Conservation (phyloP, 1,284 basidiomycete genomes). For the Garcileccinum viscosum region DNA sequence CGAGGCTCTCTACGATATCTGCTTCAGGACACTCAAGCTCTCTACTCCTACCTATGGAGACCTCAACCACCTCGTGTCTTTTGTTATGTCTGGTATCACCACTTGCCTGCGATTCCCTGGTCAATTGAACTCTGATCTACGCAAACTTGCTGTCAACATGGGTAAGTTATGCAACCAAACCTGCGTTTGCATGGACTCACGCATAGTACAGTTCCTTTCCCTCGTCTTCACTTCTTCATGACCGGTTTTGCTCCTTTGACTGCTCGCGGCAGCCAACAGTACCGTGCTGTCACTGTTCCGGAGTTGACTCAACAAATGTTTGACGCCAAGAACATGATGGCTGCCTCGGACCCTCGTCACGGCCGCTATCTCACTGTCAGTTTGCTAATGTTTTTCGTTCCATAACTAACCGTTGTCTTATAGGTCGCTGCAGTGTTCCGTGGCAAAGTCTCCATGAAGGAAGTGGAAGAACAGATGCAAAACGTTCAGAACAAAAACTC, state of each 20-base stretch:
- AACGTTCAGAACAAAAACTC: slow-evolving; percentile 98
- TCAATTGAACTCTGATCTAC: slow-evolving; percentile 96
- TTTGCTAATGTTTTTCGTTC: slow-evolving; percentile 1
- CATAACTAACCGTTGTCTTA: slow-evolving; percentile 17
- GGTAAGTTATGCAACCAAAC: slow-evolving; percentile 54
- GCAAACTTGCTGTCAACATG: slow-evolving; percentile 99
- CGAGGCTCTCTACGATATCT: slow-evolving; percentile 98
- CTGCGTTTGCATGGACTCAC: background rate
- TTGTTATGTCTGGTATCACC: slow-evolving; percentile 98
- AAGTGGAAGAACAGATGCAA: slow-evolving; percentile 98
- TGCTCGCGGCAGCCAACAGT: slow-evolving; percentile 90
- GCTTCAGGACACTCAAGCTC: slow-evolving; percentile 95
- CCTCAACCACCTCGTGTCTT: slow-evolving; percentile 95
- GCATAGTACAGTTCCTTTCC: slow-evolving; percentile 80
- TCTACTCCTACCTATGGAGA: slow-evolving; percentile 94
- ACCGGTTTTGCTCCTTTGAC: slow-evolving; percentile 96
- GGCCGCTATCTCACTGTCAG: slow-evolving; percentile 91
- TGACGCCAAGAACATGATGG: slow-evolving; percentile 99
- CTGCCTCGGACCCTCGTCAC: slow-evolving; percentile 92
- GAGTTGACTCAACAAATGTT: slow-evolving; percentile 99
- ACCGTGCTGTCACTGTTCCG: slow-evolving; percentile 93
- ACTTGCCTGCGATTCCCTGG: slow-evolving; percentile 98
- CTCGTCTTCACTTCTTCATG: slow-evolving; percentile 99
- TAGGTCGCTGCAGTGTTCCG: slow-evolving; percentile 97
- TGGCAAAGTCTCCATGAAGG: slow-evolving; percentile 98